phyloP scores from a whole-genome alignment of 768 basidiomycete species.

The Royoungia palumana region DNA sequence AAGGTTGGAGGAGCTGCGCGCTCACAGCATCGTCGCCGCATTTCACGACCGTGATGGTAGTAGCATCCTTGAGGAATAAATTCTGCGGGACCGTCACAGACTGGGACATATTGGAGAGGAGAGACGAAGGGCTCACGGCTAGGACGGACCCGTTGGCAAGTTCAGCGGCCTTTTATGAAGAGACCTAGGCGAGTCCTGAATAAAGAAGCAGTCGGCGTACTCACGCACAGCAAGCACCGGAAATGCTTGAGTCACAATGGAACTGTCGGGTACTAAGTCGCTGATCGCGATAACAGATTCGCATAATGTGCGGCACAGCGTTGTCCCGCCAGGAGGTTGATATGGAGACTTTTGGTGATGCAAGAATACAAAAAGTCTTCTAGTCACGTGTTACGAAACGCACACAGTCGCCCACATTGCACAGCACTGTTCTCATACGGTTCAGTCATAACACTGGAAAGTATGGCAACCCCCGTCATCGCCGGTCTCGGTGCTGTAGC shows the following conservation, averaged over 20 bases:
- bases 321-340: not conserved
- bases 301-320: not conserved
- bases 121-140: constrained; percentile 2
- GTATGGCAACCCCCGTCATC: constrained; percentile 77
- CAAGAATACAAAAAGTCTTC: no score
- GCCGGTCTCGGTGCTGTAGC: constrained; percentile 76
- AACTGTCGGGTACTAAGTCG: not conserved
- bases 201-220: not conserved
- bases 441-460: not conserved
- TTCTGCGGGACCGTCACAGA: constrained; percentile 31
- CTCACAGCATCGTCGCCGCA: constrained; percentile 27
- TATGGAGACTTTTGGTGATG: not conserved
- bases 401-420: not conserved
- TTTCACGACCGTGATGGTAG: constrained; percentile 27
- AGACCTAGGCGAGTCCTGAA: not conserved
- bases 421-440: not conserved
- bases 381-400: constrained; percentile 11
- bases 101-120: constrained; percentile 9
- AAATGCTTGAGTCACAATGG: not conserved
- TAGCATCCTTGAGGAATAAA: constrained; percentile 29
- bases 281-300: not conserved
- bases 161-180: constrained; percentile 7
- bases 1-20: constrained; percentile 20
- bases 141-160: not conserved
- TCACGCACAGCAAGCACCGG: constrained; percentile 13